These are phyloP conservation scores for Aspergillus sp. DNA, from an alignment of 2,329 filamentous ascomycete species.

Conservation along the genomic window DNA sequence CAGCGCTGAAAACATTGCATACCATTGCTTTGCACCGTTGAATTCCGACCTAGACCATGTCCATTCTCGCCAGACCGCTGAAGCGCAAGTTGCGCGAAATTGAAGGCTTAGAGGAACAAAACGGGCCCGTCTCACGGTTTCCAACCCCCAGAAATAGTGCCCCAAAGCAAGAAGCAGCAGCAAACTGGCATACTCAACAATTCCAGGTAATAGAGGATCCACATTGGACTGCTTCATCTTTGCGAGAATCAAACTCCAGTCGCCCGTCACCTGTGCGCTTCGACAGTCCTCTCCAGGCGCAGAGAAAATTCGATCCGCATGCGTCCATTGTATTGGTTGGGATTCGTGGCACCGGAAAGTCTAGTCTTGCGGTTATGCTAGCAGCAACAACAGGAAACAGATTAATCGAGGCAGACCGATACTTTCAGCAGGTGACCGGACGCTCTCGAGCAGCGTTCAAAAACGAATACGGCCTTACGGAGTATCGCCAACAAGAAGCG, in stretches of 20 bases:
- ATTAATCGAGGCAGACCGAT: slow-evolving; percentile 61
- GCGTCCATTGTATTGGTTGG: slow-evolving; percentile 68
- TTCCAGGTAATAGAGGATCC: slow-evolving; percentile 14
- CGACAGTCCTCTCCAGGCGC: slow-evolving; percentile 20
- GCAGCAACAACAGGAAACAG: slow-evolving; percentile 63
- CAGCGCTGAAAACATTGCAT: neutral
- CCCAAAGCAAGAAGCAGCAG: slow-evolving; percentile 3
- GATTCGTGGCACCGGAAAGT: slow-evolving; percentile 67
- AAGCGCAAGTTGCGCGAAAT: slow-evolving; percentile 27
- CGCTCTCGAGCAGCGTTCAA: slow-evolving; percentile 58
- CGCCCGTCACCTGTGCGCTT: slow-evolving; percentile 22
- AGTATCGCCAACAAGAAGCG: slow-evolving; percentile 59
- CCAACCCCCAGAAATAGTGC: neutral
- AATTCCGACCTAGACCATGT: slow-evolving; percentile 16
- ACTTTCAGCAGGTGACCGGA: slow-evolving; percentile 59
- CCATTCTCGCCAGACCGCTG: slow-evolving; percentile 23
- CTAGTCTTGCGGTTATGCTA: slow-evolving; percentile 67
- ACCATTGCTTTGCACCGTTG: neutral
- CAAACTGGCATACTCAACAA: slow-evolving; percentile 13
- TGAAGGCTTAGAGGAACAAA: slow-evolving; percentile 15
- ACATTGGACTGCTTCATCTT: slow-evolving; percentile 9
- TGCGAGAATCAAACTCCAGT: slow-evolving; percentile 22
- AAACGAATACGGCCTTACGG: slow-evolving; percentile 53
- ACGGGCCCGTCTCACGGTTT: slow-evolving; percentile 1
- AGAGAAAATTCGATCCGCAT: slow-evolving; percentile 48